Evolutionary conservation across 805 yeast genomes (phyloP).

Genomic region (Candida glaebosa): DNA sequence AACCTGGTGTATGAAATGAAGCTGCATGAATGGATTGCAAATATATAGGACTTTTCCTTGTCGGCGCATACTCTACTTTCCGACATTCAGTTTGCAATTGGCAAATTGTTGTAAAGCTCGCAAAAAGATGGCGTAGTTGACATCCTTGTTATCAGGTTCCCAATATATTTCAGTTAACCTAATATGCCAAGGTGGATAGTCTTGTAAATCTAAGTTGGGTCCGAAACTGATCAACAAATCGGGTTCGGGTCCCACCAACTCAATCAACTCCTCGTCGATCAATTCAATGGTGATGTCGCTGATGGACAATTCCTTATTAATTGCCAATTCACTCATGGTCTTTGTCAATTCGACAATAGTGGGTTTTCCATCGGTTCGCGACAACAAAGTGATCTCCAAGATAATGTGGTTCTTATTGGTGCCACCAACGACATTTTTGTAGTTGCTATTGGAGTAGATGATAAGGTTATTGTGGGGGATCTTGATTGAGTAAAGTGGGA

Average conservation of each 20-base stretch:
- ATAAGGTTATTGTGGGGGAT: conserved; percentile 64
- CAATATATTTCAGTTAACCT: conserved; percentile 87
- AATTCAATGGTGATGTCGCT: conserved; percentile 71
- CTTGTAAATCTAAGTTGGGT: conserved; percentile 85
- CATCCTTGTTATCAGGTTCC: conserved; percentile 81
- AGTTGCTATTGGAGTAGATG: conserved; percentile 36
- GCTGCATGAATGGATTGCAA: too few relatives aligned
- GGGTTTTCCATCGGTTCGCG: conserved; percentile 81
- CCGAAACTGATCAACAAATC: conserved; percentile 82
- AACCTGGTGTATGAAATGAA: too few relatives aligned
- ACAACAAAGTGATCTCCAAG: conserved; percentile 65
- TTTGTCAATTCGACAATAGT: conserved; percentile 85
- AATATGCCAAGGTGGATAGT: conserved; percentile 97
- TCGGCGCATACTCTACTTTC: too few relatives aligned
- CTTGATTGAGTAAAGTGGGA: conserved; percentile 60
- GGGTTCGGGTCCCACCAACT: conserved; percentile 87
- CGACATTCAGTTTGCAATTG: conserved; percentile 81
- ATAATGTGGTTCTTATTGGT: conserved; percentile 33
- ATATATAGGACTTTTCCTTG: too few relatives aligned
- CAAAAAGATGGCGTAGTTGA: conserved; percentile 77
- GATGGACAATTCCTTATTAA: conserved; percentile 53
- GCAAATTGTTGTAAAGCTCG: conserved; percentile 75
- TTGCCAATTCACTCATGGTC: conserved; percentile 76
- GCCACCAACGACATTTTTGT: conserved; percentile 25
- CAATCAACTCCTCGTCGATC: conserved; percentile 69